Evolutionary conservation across 352 stramenopile species (phyloP).

Genomic region (Blastocystis sp.): DNA sequence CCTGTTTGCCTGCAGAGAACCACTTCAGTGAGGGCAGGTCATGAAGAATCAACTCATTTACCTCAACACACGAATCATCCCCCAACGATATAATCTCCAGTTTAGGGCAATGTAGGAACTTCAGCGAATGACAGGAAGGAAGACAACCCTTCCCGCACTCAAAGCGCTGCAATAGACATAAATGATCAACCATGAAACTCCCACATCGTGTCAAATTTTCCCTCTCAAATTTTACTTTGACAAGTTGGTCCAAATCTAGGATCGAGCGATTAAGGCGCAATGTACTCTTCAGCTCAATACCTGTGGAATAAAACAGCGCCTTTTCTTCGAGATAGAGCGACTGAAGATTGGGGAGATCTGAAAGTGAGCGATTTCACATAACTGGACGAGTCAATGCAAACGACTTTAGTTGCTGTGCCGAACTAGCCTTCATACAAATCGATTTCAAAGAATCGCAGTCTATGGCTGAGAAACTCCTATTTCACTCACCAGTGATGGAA

Average conservation of each 20-base stretch:
- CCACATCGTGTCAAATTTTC: neutral
- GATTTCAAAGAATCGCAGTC: neutral
- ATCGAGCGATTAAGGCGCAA: neutral
- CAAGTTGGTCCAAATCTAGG: neutral
- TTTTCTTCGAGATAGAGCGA: neutral
- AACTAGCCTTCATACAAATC: neutral
- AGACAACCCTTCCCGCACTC: neutral
- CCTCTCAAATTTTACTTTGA: neutral
- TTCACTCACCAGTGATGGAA: neutral
- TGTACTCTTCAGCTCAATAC: neutral
- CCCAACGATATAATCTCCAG: neutral
- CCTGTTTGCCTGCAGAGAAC: neutral
- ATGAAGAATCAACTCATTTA: neutral
- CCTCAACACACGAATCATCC: neutral
- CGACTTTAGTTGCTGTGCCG: neutral
- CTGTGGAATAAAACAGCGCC: neutral
- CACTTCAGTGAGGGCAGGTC: neutral
- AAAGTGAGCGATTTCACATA: neutral
- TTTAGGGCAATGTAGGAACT: neutral
- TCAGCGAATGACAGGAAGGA: neutral
- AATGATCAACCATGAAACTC: neutral
- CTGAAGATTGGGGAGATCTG: neutral
- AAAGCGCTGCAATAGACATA: neutral
- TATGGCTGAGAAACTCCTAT: no score
- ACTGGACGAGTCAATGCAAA: neutral